Evolutionary conservation across 2,329 filamentous ascomycete species (phyloP).

Genomic region (Fusarium subglutinans): DNA sequence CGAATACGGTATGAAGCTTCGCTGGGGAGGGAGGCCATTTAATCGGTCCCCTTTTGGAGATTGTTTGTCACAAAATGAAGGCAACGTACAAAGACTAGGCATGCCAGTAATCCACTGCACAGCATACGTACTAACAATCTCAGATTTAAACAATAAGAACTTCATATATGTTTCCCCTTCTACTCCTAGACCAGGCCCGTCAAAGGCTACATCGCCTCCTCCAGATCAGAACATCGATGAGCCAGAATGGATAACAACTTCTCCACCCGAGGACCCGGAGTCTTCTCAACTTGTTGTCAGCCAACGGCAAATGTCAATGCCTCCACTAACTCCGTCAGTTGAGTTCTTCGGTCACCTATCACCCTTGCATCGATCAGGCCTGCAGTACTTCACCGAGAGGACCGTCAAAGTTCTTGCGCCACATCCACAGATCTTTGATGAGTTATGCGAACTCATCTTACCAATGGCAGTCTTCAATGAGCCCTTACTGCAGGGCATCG

Average conservation of each 20-base stretch:
- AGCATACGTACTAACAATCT: neutral
- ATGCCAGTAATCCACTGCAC: neutral
- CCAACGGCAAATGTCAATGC: neutral
- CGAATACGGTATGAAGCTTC: constrained; percentile 30
- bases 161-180: constrained; percentile 32
- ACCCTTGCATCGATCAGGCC: constrained; percentile 27
- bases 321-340: constrained; percentile 4
- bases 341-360: constrained; percentile 29
- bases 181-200: neutral
- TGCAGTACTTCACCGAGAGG: constrained; percentile 33
- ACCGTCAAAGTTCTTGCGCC: constrained; percentile 27
- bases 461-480: constrained; percentile 34
- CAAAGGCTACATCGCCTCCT: neutral
- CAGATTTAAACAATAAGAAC: constrained; percentile 31
- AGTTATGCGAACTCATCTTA: constrained; percentile 26
- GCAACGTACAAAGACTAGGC: constrained; percentile 26
- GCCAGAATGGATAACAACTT: neutral
- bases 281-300: neutral
- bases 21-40: constrained; percentile 31
- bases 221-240: neutral
- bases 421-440: constrained; percentile 26
- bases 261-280: neutral
- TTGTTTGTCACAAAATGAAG: constrained; percentile 26
- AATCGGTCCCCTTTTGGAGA: constrained; percentile 28
- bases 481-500: constrained; percentile 21